A percentile compares a stretch with the other conserved stretches of the same genome.
Conservation (phyloP, 2,329 filamentous ascomycete genomes). For the Neonectria faginata region DNA sequence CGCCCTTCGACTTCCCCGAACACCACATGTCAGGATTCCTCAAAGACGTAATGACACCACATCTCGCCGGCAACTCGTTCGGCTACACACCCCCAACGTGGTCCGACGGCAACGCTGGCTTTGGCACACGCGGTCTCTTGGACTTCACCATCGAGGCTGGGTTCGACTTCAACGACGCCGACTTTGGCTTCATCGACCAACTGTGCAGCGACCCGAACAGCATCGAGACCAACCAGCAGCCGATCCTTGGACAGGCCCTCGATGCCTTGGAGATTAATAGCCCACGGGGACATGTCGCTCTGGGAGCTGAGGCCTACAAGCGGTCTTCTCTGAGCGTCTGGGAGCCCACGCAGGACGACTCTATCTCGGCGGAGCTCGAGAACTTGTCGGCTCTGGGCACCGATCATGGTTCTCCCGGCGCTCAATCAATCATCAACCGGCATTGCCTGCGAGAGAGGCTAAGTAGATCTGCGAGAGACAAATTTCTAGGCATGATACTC, state of each 20-base stretch:
- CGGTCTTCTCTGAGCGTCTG: conserved; percentile 27
- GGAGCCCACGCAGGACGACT: conserved; percentile 28
- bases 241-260: conserved; percentile 11
- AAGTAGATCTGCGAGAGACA: conserved; percentile 23
- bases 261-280: conserved; percentile 9
- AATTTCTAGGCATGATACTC: conserved; percentile 28
- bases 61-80: conserved; percentile 7
- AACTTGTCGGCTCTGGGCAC: conserved; percentile 27
- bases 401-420: conserved; percentile 21
- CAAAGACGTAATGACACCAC: conserved; percentile 19
- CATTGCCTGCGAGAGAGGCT: conserved; percentile 18
- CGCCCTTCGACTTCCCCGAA: conserved; percentile 26
- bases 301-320: conserved; percentile 29
- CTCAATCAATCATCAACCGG: conserved; percentile 8
- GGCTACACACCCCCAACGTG: background rate
- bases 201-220: conserved; percentile 20
- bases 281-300: conserved; percentile 21
- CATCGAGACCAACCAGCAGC: conserved; percentile 8
- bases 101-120: conserved; percentile 13
- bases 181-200: conserved; percentile 28
- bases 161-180: conserved; percentile 22
- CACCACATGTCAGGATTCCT: conserved; percentile 27
- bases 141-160: conserved; percentile 24
- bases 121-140: conserved; percentile 8
- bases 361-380: conserved; percentile 24